Conservation (phyloP, 257 asterid species). For the Thymus mandschuricus region DNA sequence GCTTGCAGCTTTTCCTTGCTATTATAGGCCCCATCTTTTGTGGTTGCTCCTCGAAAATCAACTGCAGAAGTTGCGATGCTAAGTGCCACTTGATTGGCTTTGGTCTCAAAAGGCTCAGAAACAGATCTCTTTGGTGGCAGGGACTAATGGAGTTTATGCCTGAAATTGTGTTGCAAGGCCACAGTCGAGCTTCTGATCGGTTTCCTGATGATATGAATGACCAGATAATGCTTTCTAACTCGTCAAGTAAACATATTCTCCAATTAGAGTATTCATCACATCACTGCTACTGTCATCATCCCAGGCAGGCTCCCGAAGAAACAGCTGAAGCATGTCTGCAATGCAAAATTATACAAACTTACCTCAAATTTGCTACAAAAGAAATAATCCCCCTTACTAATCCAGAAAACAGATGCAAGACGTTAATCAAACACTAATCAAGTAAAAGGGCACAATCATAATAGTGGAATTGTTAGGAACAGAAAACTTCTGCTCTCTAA, state of each 20-base stretch:
- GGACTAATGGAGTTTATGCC: conserved; percentile 61
- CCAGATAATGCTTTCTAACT: conserved; percentile 69
- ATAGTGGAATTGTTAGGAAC: no score
- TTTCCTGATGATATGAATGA: conserved; percentile 64
- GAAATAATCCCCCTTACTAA: conserved; percentile 1
- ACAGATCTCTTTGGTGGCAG: conserved; percentile 60
- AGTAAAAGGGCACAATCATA: not conserved
- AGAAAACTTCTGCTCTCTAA: no score
- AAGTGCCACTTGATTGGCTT: conserved; percentile 54
- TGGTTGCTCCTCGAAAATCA: conserved; percentile 75
- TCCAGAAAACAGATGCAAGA: conserved; percentile 4
- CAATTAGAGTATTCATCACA: conserved; percentile 39
- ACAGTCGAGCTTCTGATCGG: conserved; percentile 84
- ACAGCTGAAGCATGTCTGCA: conserved; percentile 67
- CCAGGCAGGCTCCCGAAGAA: conserved; percentile 57
- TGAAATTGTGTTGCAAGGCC: conserved; percentile 77
- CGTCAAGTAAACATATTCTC: conserved; percentile 53
- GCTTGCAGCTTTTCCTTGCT: conserved; percentile 69
- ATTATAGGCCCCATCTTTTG: conserved; percentile 65
- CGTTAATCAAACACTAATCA: not conserved
- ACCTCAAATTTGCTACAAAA: conserved; percentile 5
- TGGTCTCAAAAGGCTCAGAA: conserved; percentile 61
- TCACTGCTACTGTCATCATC: conserved; percentile 32
- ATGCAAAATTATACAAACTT: conserved; percentile 22
- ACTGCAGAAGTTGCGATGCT: conserved; percentile 72